A percentile compares a stretch with the other conserved stretches of the same genome.
Evolutionary conservation across 176 grass and related monocot genomes (phyloP).

Genomic region (Zea luxurians): DNA sequence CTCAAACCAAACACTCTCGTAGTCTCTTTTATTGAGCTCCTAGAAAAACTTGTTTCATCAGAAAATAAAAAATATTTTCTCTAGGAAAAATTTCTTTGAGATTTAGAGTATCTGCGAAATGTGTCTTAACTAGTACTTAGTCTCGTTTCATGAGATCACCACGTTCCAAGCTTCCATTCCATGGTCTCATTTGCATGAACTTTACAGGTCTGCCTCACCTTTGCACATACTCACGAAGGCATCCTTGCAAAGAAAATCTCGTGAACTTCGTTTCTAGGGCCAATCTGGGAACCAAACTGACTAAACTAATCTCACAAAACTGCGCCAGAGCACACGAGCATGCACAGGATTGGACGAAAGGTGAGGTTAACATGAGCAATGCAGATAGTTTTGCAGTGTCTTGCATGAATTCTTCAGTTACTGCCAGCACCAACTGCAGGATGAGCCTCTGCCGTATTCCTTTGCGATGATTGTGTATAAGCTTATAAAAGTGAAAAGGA

Average conservation of each 20-base stretch:
- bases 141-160: neutral
- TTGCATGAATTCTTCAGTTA: conserved; percentile 27
- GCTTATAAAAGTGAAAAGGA: neutral
- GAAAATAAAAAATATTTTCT: neutral
- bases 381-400: neutral
- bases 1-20: too few relatives aligned
- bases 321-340: neutral
- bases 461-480: conserved; percentile 17
- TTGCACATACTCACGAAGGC: conserved; percentile 16
- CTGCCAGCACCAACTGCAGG: conserved; percentile 18
- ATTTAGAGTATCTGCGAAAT: neutral
- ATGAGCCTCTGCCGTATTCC: conserved; percentile 10
- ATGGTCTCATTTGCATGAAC: neutral
- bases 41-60: too few relatives aligned
- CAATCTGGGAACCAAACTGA: neutral
- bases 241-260: neutral
- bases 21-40: too few relatives aligned
- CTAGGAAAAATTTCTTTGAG: neutral
- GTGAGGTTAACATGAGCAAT: neutral
- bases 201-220: conserved; percentile 3
- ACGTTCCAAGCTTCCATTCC: neutral
- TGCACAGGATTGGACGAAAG: conserved; percentile 5
- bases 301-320: neutral
- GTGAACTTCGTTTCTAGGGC: neutral
- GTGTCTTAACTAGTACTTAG: neutral